Evolutionary conservation across 192 early-diverging fungal genomes (phyloP).

Genomic region (Gamsiella multidivaricata): DNA sequence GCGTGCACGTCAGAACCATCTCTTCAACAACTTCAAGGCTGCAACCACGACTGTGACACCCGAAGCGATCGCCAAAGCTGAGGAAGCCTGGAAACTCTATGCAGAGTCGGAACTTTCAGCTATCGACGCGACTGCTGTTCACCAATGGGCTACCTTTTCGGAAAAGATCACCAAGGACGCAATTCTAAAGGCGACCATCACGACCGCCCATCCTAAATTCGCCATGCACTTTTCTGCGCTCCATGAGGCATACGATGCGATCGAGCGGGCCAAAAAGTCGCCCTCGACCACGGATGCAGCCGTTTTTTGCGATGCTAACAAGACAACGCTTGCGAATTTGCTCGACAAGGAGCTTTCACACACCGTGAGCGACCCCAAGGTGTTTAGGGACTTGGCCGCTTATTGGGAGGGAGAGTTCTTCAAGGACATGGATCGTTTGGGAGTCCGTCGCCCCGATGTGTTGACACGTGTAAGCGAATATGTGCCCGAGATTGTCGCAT

Average conservation of each 20-base stretch:
- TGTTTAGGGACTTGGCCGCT: slow-evolving; percentile 93
- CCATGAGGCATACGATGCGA: slow-evolving; percentile 51
- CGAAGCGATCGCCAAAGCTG: slow-evolving; percentile 66
- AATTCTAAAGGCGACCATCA: slow-evolving; percentile 45
- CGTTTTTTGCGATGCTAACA: slow-evolving; percentile 61
- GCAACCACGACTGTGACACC: slow-evolving; percentile 51
- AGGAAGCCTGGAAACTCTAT: slow-evolving; percentile 72
- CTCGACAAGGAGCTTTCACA: slow-evolving; percentile 66
- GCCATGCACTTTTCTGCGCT: slow-evolving; percentile 80
- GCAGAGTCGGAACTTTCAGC: slow-evolving; percentile 66
- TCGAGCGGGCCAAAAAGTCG: slow-evolving; percentile 58
- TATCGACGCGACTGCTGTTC: slow-evolving; percentile 53
- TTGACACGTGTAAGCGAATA: slow-evolving; percentile 97
- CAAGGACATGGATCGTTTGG: slow-evolving; percentile 91
- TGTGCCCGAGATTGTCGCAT: slow-evolving; percentile 92
- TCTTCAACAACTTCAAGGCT: slow-evolving; percentile 71
- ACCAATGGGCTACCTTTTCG: slow-evolving; percentile 69
- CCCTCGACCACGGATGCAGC: slow-evolving; percentile 60
- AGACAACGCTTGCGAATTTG: slow-evolving; percentile 61
- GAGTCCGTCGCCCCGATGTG: slow-evolving; percentile 87
- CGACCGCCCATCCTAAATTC: slow-evolving; percentile 75
- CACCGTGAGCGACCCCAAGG: slow-evolving; percentile 85
- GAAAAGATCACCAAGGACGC: slow-evolving; percentile 61
- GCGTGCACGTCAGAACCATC: slow-evolving; percentile 85
- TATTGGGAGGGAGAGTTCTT: slow-evolving; percentile 96